Conservation (phyloP, 75 land plant species). For the Isoetes taiwanensis region DNA sequence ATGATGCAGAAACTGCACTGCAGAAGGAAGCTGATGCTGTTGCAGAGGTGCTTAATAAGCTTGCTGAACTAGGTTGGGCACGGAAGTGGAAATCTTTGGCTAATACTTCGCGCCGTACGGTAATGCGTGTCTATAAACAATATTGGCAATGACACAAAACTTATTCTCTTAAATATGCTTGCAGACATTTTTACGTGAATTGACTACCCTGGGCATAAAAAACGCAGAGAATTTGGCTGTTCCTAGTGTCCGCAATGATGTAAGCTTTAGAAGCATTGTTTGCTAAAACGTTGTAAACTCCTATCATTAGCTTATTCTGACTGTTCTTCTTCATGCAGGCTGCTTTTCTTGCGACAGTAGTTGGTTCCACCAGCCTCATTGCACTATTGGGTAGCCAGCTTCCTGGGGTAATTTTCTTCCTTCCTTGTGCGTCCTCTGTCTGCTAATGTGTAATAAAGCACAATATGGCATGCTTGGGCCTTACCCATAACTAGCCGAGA, state of each 20-base stretch:
- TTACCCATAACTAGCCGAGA: too few relatives aligned
- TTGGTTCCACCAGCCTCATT: slow-evolving; percentile 71
- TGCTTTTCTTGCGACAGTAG: slow-evolving; percentile 84
- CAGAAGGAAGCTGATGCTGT: slow-evolving; percentile 81
- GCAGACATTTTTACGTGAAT: slow-evolving; percentile 81
- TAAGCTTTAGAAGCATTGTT: slow-evolving; percentile 21
- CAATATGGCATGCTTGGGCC: too few relatives aligned
- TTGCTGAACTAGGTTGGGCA: slow-evolving; percentile 63
- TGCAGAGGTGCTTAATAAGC: slow-evolving; percentile 57
- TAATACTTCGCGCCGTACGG: slow-evolving; percentile 76
- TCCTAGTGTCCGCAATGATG: slow-evolving; percentile 93
- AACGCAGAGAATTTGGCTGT: slow-evolving; percentile 92
- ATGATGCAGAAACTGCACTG: neutral
- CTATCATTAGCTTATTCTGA: neutral
- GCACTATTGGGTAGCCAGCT: slow-evolving; percentile 85
- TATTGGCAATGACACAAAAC: neutral
- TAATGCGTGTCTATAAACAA: slow-evolving; percentile 6
- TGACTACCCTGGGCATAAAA: slow-evolving; percentile 78
- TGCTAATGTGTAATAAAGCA: too few relatives aligned
- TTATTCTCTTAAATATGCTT: neutral
- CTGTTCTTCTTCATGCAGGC: slow-evolving; percentile 41
- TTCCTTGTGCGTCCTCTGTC: too few relatives aligned
- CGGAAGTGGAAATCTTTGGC: slow-evolving; percentile 83
- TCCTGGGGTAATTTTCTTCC: slow-evolving; percentile 54
- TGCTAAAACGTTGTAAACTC: neutral